Conservation (phyloP, 805 yeast genomes). For the Cyberlindnera xylosilytica region DNA sequence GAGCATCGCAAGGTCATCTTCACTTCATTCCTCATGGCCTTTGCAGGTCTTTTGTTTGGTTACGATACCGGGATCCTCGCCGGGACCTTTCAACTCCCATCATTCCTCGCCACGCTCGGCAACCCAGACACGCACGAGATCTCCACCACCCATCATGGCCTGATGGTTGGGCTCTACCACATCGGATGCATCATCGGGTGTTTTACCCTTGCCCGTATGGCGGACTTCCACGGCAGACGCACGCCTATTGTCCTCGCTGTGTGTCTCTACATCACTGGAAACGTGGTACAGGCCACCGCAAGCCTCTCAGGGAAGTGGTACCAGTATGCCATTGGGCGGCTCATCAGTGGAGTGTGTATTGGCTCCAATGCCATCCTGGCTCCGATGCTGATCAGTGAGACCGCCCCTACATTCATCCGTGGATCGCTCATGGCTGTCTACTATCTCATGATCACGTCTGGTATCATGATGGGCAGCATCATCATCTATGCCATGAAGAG, state of each 20-base stretch:
- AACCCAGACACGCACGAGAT: constrained; percentile 50
- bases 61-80: constrained; percentile 77
- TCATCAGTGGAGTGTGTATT: constrained; percentile 68
- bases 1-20: constrained; percentile 13
- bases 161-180: constrained; percentile 54
- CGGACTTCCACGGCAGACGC: constrained; percentile 61
- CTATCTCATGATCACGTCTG: constrained; percentile 62
- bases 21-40: constrained; percentile 49
- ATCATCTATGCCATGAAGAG: constrained; percentile 52
- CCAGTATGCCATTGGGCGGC: constrained; percentile 62
- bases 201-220: constrained; percentile 51
- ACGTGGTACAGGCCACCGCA: constrained; percentile 55
- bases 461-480: constrained; percentile 66
- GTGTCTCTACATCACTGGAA: constrained; percentile 56
- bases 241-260: constrained; percentile 51
- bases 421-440: constrained; percentile 64
- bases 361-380: constrained; percentile 72
- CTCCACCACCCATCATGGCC: constrained; percentile 32
- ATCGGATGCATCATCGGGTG: constrained; percentile 75
- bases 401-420: constrained; percentile 62
- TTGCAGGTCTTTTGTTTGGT: constrained; percentile 72
- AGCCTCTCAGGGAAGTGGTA: constrained; percentile 46
- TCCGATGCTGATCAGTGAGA: constrained; percentile 67
- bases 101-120: neutral
- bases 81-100: constrained; percentile 56